phyloP scores from a whole-genome alignment of 306 rosid genomes.

The Dalbergia oliveri region DNA sequence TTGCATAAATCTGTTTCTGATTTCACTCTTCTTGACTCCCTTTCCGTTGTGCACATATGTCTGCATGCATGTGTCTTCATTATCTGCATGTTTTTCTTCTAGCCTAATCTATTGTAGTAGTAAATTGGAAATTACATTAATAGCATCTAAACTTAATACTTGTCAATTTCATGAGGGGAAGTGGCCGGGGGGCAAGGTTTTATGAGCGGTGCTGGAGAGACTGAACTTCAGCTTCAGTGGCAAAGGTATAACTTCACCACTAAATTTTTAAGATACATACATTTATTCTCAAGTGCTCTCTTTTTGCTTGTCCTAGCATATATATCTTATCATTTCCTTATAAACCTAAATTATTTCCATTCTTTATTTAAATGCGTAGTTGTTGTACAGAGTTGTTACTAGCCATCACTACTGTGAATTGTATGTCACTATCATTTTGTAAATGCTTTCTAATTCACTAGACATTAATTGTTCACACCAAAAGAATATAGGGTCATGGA shows the following conservation, averaged over 20 bases:
- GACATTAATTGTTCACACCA: too few relatives aligned
- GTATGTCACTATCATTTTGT: too few relatives aligned
- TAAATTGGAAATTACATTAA: conserved; percentile 14
- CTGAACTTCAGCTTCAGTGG: conserved; percentile 96
- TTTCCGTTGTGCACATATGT: conserved; percentile 5
- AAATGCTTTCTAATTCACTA: too few relatives aligned
- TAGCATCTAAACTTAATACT: conserved; percentile 31
- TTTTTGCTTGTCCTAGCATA: conserved; percentile 26
- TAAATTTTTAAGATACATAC: conserved; percentile 41
- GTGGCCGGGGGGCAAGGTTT: conserved; percentile 97
- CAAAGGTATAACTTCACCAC: conserved; percentile 66
- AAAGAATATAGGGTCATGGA: too few relatives aligned
- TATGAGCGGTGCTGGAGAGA: conserved; percentile 98
- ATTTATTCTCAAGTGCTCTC: conserved; percentile 28
- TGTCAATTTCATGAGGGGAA: conserved; percentile 80
- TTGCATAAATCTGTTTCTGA: not conserved
- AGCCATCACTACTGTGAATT: too few relatives aligned
- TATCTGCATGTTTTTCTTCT: not conserved
- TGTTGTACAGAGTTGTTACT: too few relatives aligned
- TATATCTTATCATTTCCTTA: conserved; percentile 30
- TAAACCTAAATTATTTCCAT: conserved; percentile 1
- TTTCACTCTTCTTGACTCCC: not conserved
- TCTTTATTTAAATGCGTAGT: too few relatives aligned
- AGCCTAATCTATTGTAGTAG: conserved; percentile 35
- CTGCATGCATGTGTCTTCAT: not conserved